Evolutionary conservation across 805 yeast species (phyloP), one percentile per base, ranked within the genome.

Genomic region (Candida manassasensis): DNA sequence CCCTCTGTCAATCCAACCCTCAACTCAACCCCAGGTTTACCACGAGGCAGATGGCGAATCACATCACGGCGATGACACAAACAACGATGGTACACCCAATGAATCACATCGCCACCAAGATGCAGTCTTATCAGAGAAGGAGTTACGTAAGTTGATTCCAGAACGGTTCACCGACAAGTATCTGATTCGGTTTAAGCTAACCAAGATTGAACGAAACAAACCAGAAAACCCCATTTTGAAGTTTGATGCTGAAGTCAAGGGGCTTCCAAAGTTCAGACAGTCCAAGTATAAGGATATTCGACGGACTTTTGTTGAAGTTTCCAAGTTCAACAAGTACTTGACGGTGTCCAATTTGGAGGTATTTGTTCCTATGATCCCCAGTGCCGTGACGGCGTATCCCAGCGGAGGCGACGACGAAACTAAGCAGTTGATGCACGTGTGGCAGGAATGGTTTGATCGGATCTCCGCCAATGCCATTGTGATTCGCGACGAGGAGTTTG

Each of bases 381-480:
- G 69, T 14, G 67, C 93, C 1, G 71, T 67, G 5, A 83, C 95
- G 1, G 73, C 88, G 13, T 89, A 79, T 51, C 95, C 95, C 17
- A 66, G 78, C n/a, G 84, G 84, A 35, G 84, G 89, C 29, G 83
- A 83, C 19, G 97, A 90, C 43, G 95, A 86, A 50, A 71, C 69
- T 33, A 64, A 66, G 35, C 75, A 77, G 37, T 66, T 86, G 27
- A 61, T 70, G 32, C 47, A 47, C 11, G 73, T 74, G 32, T 71
- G 89, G 61, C 97, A 90, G 57, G 75, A 69, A 42, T 93, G 98
- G 98, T 81, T 93, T 45, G 75, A 81, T 49, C 66, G 95, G 33
- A 67, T 93, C 7, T 63, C 81, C 3, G 39, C 59, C 2, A 87
- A 86, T 50, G 95, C 96, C 7, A 73, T 90, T n/a, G 61, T 93